phyloP scores from a whole-genome alignment of 1,139 yeast genomes.

The Nakaseomyces glabratus region DNA sequence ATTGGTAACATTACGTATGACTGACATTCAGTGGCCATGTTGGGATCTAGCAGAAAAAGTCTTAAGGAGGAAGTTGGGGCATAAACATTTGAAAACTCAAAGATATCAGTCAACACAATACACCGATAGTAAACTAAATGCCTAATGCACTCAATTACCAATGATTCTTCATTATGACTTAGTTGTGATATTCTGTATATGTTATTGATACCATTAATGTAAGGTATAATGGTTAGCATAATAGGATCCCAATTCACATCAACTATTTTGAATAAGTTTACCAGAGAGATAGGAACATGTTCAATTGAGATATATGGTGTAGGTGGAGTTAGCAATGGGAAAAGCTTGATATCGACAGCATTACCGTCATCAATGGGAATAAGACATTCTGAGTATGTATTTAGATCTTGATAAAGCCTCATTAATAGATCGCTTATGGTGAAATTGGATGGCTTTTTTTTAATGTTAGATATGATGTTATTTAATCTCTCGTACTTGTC shows the following conservation, averaged over 20 bases:
- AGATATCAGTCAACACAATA: slow-evolving; percentile 71
- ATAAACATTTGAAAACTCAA: slow-evolving; percentile 81
- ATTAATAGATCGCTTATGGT: slow-evolving; percentile 75
- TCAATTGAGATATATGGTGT: slow-evolving; percentile 48
- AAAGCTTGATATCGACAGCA: slow-evolving; percentile 82
- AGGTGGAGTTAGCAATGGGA: slow-evolving; percentile 82
- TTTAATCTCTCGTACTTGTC: slow-evolving; percentile 18
- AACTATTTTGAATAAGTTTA: slow-evolving; percentile 55
- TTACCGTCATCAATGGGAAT: slow-evolving; percentile 88
- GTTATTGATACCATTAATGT: slow-evolving; percentile 80
- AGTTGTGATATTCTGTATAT: slow-evolving; percentile 66
- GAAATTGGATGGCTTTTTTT: slow-evolving; percentile 34
- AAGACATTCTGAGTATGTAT: slow-evolving; percentile 90
- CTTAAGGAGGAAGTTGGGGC: slow-evolving; percentile 80
- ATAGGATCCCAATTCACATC: slow-evolving; percentile 98
- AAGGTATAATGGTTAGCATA: slow-evolving; percentile 78
- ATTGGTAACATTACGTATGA: slow-evolving; percentile 51
- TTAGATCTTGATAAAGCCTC: slow-evolving; percentile 85
- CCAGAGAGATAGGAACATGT: slow-evolving; percentile 87
- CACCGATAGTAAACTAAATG: slow-evolving; percentile 87
- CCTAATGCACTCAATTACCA: slow-evolving; percentile 81
- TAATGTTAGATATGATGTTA: slow-evolving; percentile 24
- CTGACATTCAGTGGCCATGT: slow-evolving; percentile 78
- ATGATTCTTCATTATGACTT: slow-evolving; percentile 69
- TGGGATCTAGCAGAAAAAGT: slow-evolving; percentile 51